phyloP scores from a whole-genome alignment of 176 grass and related monocot genomes.

The Leersia perrieri region DNA sequence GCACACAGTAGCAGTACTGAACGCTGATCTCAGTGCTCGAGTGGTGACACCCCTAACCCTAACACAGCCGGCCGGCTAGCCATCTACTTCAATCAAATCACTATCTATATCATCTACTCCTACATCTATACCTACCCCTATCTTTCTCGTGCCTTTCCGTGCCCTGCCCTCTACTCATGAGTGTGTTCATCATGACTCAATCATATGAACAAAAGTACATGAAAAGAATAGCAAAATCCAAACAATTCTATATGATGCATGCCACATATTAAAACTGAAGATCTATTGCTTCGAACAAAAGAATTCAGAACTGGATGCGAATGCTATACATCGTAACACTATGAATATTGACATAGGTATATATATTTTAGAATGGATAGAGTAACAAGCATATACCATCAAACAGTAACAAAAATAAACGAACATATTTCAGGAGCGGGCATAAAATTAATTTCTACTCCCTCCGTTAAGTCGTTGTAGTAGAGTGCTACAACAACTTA shows the following conservation, averaged over 20 bases:
- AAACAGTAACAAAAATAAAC: no score
- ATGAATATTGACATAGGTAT: no score
- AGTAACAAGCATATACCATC: no score
- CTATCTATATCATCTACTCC: background rate
- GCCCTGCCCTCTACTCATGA: background rate
- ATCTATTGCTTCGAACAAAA: no score
- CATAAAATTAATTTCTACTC: no score
- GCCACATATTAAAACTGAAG: background rate
- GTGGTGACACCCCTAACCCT: conserved; percentile 42
- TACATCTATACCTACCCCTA: background rate
- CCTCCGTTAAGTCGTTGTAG: no score
- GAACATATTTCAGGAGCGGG: no score
- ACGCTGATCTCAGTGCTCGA: background rate
- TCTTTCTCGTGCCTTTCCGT: conserved; percentile 20
- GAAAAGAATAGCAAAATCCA: background rate
- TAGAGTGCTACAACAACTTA: no score
- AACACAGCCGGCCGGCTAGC: conserved; percentile 7
- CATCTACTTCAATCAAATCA: conserved; percentile 31
- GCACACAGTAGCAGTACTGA: background rate
- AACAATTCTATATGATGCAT: background rate
- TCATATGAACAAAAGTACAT: conserved; percentile 20
- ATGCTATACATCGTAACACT: no score
- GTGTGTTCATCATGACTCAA: conserved; percentile 56
- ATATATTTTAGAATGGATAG: no score
- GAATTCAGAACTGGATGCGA: no score